Evolutionary conservation across 2,329 filamentous ascomycete genomes (phyloP), one percentile per base, ranked within the genome.

Genomic region (Pezicula rhizophila): DNA sequence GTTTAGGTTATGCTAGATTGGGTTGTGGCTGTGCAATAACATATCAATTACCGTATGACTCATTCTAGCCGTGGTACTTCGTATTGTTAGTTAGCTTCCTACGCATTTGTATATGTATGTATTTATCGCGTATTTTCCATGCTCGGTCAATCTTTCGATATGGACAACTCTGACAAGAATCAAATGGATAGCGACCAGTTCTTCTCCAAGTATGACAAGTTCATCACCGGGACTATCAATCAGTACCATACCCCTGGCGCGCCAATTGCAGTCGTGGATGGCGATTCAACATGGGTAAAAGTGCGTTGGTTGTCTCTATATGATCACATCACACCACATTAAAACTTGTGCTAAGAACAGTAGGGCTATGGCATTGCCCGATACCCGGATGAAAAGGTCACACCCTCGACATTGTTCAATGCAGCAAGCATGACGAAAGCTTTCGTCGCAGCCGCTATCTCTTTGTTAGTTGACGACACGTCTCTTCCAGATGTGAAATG

Each of bases 391-490:
- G 66, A 63, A 0, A 60, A 64, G 0, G 68, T 70, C 8, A 72
- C 65, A 0, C 58, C 70, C 3, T 63, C 73, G 17, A 80, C 76
- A 0, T 63, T 81, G 2, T 81, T 76, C 64, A 76, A 75, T 52
- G 69, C 68, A 2, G 79, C 70, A 2, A 80, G 76, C 38, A 78
- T 71, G 4, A 77, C 76, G 12, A 82, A 82, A 55, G 73, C 75
- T 2, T 70, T 78, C 39, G 74, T 72, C 1, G 70, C 72, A 1
- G 75, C 75, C 1, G 67, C 70, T 0, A 59, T 82, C 2, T 70
- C 72, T 2, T 58, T 78, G 5, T 68, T 80, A 10, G 65, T 78
- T 4, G 69, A 70, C 17, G 66, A 73, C 5, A 66, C 59, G 49
- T 60, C 65, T 1, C 42, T 43, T 45, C 45, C 50, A 2, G 40